Evolutionary conservation across 306 rosid species (phyloP).

Genomic region (Casuarina cunninghamiana): DNA sequence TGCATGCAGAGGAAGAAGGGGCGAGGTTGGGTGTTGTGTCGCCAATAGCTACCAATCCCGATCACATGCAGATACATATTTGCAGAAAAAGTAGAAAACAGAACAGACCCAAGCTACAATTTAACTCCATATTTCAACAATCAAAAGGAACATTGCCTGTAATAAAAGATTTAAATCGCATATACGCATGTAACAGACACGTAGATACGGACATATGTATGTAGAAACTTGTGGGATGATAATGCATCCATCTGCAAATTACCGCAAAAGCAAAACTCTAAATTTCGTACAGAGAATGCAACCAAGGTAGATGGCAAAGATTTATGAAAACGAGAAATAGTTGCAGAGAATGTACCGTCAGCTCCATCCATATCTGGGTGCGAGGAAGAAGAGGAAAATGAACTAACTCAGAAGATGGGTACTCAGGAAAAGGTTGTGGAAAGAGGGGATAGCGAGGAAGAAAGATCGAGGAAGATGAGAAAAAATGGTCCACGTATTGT

Average conservation of each 20-base stretch:
- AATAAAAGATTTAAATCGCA: not conserved
- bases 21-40: too few species aligned
- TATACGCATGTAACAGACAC: not conserved
- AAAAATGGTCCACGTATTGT: conserved; percentile 30
- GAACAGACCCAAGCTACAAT: not conserved
- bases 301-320: not conserved
- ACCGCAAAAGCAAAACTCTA: not conserved
- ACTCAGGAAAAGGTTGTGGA: not conserved
- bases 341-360: conserved; percentile 37
- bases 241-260: not conserved
- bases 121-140: not conserved
- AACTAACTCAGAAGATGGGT: conserved; percentile 23
- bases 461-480: not conserved
- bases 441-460: not conserved
- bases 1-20: not conserved
- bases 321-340: not conserved
- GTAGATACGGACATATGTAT: not conserved
- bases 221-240: not conserved
- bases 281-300: not conserved
- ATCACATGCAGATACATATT: not conserved
- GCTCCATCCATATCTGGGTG: conserved; percentile 50
- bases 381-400: conserved; percentile 20
- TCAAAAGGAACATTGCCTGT: not conserved
- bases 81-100: not conserved
- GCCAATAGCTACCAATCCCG: too few species aligned